A percentile compares a stretch with the other conserved stretches of the same genome.
Evolutionary conservation across 78 protist species (phyloP).

Genomic region (Isochrysis galbana): DNA sequence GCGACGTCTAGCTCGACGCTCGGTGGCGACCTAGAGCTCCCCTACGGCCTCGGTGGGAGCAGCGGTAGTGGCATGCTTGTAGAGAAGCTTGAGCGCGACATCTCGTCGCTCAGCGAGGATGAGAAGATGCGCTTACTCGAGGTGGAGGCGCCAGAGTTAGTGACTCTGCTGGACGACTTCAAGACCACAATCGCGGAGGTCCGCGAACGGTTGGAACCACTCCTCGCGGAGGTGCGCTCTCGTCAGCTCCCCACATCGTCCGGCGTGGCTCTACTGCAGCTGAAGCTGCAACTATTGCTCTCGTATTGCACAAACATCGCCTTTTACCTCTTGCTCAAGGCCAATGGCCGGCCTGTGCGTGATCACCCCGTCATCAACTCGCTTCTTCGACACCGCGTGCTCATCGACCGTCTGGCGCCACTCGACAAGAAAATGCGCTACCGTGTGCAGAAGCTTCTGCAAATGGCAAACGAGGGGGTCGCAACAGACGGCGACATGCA

Average conservation of each 20-base stretch:
- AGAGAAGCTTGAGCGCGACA: not conserved
- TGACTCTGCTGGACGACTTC: not conserved
- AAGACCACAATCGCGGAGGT: not conserved
- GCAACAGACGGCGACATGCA: not conserved
- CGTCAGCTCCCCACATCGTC: constrained; percentile 49
- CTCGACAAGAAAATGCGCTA: constrained; percentile 46
- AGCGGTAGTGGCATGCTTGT: not conserved
- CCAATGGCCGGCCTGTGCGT: constrained; percentile 69
- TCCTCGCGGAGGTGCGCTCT: constrained; percentile 32
- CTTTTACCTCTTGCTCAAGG: constrained; percentile 80
- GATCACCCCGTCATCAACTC: constrained; percentile 85
- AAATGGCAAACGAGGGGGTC: not conserved
- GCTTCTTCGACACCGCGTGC: constrained; percentile 69
- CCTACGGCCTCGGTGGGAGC: not conserved
- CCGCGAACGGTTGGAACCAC: constrained; percentile 55
- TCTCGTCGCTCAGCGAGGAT: not conserved
- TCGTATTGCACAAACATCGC: constrained; percentile 77
- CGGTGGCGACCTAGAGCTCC: too few relatives aligned
- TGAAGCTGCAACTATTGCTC: constrained; percentile 63
- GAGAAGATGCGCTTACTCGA: not conserved
- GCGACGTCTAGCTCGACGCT: not conserved
- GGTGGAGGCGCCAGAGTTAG: not conserved
- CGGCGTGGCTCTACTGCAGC: constrained; percentile 63
- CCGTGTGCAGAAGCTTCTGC: constrained; percentile 38
- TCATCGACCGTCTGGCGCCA: constrained; percentile 74